Evolutionary conservation across 2,329 filamentous ascomycete species (phyloP).

Genomic region (Onygenales sp.): DNA sequence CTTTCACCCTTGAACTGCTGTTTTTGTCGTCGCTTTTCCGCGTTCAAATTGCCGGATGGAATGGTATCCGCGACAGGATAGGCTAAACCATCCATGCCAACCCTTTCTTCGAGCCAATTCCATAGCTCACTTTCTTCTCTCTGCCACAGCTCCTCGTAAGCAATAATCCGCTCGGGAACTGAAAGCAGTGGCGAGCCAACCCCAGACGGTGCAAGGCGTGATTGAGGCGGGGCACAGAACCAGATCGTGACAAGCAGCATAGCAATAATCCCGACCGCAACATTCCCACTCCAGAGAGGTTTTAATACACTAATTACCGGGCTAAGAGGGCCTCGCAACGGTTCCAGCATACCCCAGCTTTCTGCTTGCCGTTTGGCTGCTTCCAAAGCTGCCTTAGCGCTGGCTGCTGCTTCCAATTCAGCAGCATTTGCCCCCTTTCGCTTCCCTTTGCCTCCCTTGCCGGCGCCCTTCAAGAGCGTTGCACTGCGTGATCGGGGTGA

Average conservation of each 20-base stretch:
- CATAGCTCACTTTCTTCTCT: constrained; percentile 80
- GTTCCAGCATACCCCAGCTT: constrained; percentile 75
- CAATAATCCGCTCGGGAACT: constrained; percentile 59
- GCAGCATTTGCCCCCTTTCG: constrained; percentile 47
- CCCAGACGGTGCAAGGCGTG: constrained; percentile 26
- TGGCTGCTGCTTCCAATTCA: constrained; percentile 30
- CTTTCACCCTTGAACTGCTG: constrained; percentile 22
- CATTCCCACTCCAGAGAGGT: constrained; percentile 65
- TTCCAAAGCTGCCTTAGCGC: constrained; percentile 36
- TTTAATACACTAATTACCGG: constrained; percentile 61
- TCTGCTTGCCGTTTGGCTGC: constrained; percentile 32
- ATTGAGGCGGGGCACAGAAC: constrained; percentile 44
- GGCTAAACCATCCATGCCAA: constrained; percentile 55
- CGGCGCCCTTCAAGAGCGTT: constrained; percentile 34
- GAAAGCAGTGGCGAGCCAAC: constrained; percentile 31
- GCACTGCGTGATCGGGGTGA: constrained; percentile 52
- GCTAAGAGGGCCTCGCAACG: constrained; percentile 58
- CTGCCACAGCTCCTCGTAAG: constrained; percentile 90
- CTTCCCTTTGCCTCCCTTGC: constrained; percentile 49
- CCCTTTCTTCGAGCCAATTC: constrained; percentile 85
- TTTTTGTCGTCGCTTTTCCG: constrained; percentile 22
- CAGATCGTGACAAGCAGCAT: constrained; percentile 65
- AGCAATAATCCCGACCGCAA: constrained; percentile 65
- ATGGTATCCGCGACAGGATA: constrained; percentile 24
- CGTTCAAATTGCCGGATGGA: not conserved